Percentiles rank a stretch among this genome's conserved stretches.
Conservation (phyloP, 31 red algal species). For the Odonthalia washingtoniensis region DNA sequence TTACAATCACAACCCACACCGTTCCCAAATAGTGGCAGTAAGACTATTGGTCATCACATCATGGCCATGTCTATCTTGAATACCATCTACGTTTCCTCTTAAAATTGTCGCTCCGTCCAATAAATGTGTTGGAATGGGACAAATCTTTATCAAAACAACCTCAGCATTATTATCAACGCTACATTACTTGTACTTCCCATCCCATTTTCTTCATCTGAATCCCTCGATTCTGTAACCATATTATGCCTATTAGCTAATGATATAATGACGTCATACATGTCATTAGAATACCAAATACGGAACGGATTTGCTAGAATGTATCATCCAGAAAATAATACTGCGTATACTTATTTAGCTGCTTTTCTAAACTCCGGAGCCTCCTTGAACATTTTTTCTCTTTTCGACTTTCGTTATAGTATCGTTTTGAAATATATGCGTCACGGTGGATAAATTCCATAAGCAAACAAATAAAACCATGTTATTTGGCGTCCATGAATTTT, state of each 20-base stretch:
- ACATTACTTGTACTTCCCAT: constrained; percentile 11
- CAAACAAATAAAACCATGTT: constrained; percentile 32
- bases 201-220: constrained; percentile 1
- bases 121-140: not conserved
- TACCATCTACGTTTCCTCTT: not conserved
- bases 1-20: too few relatives aligned
- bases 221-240: not conserved
- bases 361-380: not conserved
- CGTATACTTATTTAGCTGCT: constrained; percentile 10
- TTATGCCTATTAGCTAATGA: constrained; percentile 18
- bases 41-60: not conserved
- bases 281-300: not conserved
- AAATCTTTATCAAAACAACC: not conserved
- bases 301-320: not conserved
- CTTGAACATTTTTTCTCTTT: constrained; percentile 6
- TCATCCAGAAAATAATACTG: constrained; percentile 22
- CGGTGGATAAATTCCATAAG: too few relatives aligned
- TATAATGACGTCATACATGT: not conserved
- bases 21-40: not conserved
- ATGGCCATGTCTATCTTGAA: not conserved
- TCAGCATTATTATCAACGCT: constrained; percentile 12
- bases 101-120: not conserved
- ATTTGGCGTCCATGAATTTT: not conserved
- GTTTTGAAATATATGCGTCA: constrained; percentile 39
- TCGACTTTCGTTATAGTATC: not conserved